Conservation (phyloP, 805 yeast species). For the Debaryomyces tyrocola region DNA sequence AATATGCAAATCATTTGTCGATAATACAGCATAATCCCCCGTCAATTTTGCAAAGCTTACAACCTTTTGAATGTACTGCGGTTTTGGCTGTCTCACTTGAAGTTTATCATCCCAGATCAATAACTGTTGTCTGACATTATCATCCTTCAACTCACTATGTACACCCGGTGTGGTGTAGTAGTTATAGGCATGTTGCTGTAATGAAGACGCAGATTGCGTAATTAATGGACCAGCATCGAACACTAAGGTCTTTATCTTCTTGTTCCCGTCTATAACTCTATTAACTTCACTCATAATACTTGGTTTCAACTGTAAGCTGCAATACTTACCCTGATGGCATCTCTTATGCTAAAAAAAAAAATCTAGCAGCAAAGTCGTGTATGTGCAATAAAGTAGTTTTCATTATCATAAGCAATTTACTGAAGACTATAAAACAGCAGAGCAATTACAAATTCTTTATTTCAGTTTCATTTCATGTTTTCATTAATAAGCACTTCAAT, state of each 20-base stretch:
- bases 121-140: constrained; percentile 74
- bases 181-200: constrained; percentile 66
- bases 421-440: too few relatives aligned
- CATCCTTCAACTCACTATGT: constrained; percentile 82
- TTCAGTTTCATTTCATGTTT: too few relatives aligned
- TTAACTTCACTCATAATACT: too few relatives aligned
- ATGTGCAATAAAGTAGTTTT: neutral
- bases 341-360: neutral
- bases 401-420: neutral
- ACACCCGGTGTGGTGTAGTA: constrained; percentile 94
- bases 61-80: constrained; percentile 62
- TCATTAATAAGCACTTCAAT: too few relatives aligned
- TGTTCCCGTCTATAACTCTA: constrained; percentile 3
- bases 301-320: too few relatives aligned
- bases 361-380: neutral
- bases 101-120: constrained; percentile 77
- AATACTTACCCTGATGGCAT: too few relatives aligned
- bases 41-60: constrained; percentile 78
- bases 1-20: constrained; percentile 89
- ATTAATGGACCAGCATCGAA: constrained; percentile 96
- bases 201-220: constrained; percentile 74
- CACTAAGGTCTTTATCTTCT: constrained; percentile 58
- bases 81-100: constrained; percentile 73
- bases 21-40: constrained; percentile 87
- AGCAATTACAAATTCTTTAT: too few relatives aligned